Base-by-base conservation (phyloP, 139 green algal species). In the Eudorina sp. region DNA sequence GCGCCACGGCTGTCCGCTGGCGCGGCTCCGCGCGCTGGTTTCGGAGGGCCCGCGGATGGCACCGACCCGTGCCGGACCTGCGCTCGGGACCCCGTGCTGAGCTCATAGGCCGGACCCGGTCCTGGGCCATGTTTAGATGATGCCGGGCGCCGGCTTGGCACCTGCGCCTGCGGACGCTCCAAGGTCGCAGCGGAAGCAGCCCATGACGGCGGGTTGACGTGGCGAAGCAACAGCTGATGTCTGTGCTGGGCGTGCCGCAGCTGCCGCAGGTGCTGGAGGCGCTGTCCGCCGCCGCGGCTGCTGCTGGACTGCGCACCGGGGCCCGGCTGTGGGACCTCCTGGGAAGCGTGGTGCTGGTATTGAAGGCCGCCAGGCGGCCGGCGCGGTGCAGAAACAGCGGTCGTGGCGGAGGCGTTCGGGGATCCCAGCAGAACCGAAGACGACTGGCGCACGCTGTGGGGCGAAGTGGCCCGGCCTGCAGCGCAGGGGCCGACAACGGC, bases 371-470 rank as follows among this genome's bases (percentile, higher is more conserved):
- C 25, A 6, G 82, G 19, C 64, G 73, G 45, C 45, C 3, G 0
- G 21, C 31, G 1, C 4, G 53, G 41, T 5, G 13, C 23, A 3
- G 78, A 55, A 5, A 5, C 38, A n/a, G 41, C 8, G 23, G 66
- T 40, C 45, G 45, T 25, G 7, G 43, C 41, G 38, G 78, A 41
- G 55, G 29, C 55, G 36, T 40, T 38, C 0, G 86, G 86, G 4
- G 86, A 90, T 14, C 86, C 86, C 2, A 86, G 31, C 31, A 86
- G 53, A 27, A 89, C 84, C 18, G 25, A 76, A 2, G 72, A 55
- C 2, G 62, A 78, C 1, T 77, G 36, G 41, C 77, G 74, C 58
- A 68, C 55, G 69, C 83, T 89, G 34, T 34, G 62, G 0, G 83
- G 48, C 48, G 48, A 9, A 55, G n/a, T n/a, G n/a, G n/a, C n/a